These are phyloP conservation scores for Eucalyptus regnans DNA, from an alignment of 345 rosid genomes.

Conservation along the genomic window DNA sequence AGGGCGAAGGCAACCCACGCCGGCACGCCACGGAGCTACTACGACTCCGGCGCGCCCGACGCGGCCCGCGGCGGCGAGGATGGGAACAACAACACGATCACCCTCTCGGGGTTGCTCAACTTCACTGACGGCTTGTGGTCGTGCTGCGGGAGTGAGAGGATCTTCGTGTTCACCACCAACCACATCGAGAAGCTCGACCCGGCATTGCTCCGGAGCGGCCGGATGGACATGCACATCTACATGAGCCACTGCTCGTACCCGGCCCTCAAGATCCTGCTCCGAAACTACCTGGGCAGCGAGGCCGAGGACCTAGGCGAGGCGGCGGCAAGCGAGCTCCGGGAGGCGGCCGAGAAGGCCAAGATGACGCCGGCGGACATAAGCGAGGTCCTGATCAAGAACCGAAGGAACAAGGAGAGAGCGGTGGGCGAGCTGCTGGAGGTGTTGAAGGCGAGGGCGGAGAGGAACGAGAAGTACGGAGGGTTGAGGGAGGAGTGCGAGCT, in stretches of 20 bases:
- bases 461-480: too few relatives aligned
- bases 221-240: not conserved
- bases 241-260: not conserved
- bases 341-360: too few relatives aligned
- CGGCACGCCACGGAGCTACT: rapidly evolving
- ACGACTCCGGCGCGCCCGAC: not conserved
- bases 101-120: not conserved
- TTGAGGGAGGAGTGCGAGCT: too few relatives aligned
- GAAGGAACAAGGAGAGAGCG: too few relatives aligned
- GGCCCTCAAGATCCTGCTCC: too few relatives aligned
- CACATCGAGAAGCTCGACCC: not conserved
- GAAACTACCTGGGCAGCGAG: too few relatives aligned
- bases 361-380: too few relatives aligned
- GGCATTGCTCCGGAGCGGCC: not conserved
- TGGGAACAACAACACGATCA: not conserved
- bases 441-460: too few relatives aligned
- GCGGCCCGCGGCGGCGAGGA: not conserved
- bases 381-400: too few relatives aligned
- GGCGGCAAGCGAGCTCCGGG: too few relatives aligned
- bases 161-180: not conserved
- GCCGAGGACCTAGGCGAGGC: too few relatives aligned
- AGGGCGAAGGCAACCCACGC: not conserved
- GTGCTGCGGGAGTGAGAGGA: not conserved
- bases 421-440: too few relatives aligned
- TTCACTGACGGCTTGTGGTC: not conserved